phyloP scores from a whole-genome alignment of 2,329 filamentous ascomycete species.

The Sarocladium kiliense region DNA sequence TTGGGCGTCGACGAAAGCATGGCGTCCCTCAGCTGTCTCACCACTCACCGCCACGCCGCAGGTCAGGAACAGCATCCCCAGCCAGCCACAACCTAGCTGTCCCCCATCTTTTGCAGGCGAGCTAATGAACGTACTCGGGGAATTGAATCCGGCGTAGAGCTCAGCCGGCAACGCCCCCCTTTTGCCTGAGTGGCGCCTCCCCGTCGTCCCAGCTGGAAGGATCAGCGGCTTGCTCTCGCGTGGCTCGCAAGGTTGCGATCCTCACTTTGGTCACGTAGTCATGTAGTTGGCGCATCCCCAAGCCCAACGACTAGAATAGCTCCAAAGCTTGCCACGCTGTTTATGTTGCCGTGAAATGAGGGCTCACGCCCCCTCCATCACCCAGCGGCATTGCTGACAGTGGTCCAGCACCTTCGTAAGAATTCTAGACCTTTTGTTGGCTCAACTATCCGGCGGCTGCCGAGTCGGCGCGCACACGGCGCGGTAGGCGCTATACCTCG shows the following conservation, averaged over 20 bases:
- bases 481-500: not conserved
- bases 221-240: constrained; percentile 5
- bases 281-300: not conserved
- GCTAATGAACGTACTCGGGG: not conserved
- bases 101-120: not conserved
- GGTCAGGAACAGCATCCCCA: not conserved
- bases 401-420: not conserved
- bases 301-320: not conserved
- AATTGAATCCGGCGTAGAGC: not conserved
- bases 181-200: not conserved
- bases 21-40: not conserved
- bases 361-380: not conserved
- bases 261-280: not conserved
- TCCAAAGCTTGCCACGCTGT: not conserved
- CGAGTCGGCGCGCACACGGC: not conserved
- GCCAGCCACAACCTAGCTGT: not conserved
- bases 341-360: not conserved
- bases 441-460: not conserved
- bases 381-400: not conserved
- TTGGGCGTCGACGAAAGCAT: too few species aligned
- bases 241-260: constrained; percentile 6
- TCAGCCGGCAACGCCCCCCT: not conserved
- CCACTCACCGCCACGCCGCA: not conserved
- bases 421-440: not conserved
- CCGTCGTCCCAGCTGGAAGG: not conserved